phyloP scores from a whole-genome alignment of 2,329 filamentous ascomycete genomes.

The Coniochaeta prunicola region DNA sequence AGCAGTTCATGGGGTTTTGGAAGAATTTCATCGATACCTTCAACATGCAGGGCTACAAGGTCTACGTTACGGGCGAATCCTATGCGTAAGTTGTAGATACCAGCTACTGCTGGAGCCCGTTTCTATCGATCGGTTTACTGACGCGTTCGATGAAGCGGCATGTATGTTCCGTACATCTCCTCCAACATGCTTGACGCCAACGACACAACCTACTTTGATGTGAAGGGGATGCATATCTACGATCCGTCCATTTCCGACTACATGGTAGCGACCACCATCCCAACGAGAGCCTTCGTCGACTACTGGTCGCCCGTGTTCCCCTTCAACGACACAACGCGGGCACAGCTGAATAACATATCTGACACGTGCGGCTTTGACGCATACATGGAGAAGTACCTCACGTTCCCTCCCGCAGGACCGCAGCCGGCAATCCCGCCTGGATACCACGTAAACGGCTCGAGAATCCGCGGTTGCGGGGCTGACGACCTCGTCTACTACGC shows the following conservation, averaged over 20 bases:
- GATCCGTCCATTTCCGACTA: conserved; percentile 48
- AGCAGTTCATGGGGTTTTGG: conserved; percentile 67
- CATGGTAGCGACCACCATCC: conserved; percentile 29
- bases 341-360: background rate
- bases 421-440: conserved; percentile 42
- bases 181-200: conserved; percentile 61
- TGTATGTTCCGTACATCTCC: conserved; percentile 61
- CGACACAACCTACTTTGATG: conserved; percentile 56
- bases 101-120: background rate
- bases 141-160: conserved; percentile 26
- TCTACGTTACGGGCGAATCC: conserved; percentile 64
- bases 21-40: conserved; percentile 67
- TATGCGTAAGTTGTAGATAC: conserved; percentile 38
- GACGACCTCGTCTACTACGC: conserved; percentile 48
- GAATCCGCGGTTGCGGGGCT: conserved; percentile 34
- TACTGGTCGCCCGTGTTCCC: conserved; percentile 50
- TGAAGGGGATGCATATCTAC: conserved; percentile 62
- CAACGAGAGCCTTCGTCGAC: conserved; percentile 49
- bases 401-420: conserved; percentile 56
- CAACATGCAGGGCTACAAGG: conserved; percentile 50
- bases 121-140: background rate
- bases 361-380: conserved; percentile 49
- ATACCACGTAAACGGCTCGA: conserved; percentile 19
- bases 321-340: conserved; percentile 40
- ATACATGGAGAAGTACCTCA: conserved; percentile 50